phyloP scores from a whole-genome alignment of 768 basidiomycete species.

The Lanmaoa pseudosensibilis region DNA sequence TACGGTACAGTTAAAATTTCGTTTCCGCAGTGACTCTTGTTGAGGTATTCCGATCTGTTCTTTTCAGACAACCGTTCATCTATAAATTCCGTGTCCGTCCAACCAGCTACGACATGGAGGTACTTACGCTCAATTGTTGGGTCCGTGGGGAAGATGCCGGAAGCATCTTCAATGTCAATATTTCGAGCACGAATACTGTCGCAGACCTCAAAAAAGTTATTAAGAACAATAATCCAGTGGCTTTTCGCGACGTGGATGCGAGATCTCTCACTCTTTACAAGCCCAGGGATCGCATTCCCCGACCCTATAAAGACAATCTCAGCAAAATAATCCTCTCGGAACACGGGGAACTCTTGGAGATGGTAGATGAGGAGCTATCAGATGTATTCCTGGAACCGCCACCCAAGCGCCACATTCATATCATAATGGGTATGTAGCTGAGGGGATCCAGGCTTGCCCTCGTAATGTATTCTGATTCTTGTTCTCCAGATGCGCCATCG shows the following conservation, averaged over 20 bases:
- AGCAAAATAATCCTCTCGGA: neutral
- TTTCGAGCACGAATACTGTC: no score
- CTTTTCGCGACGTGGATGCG: neutral
- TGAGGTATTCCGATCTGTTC: no score
- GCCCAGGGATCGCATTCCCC: neutral
- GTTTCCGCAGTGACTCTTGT: no score
- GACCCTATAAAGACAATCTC: neutral
- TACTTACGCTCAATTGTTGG: no score
- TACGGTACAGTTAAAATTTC: no score
- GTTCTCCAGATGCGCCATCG: neutral
- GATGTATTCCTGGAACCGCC: neutral
- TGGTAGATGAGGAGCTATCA: neutral
- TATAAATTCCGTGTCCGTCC: no score
- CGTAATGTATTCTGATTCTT: neutral
- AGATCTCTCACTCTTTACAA: neutral
- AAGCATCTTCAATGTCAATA: no score
- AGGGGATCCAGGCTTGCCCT: neutral
- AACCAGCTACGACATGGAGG: no score
- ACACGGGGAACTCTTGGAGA: neutral
- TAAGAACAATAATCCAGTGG: no score
- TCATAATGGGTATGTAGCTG: neutral
- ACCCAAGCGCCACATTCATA: neutral
- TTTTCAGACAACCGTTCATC: no score
- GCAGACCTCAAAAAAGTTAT: no score
- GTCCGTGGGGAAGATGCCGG: no score